Percentiles rank a stretch among this genome's conserved stretches.
Conservation (phyloP, 306 rosid species). For the cucumber (Cucumis sativus) region Cucumber_9930_V3 NC_026659.2:28382001-28382500, state of each 20-base stretch:
- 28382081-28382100: constrained; percentile 91
- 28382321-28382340: neutral
- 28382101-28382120: neutral
- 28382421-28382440: constrained; percentile 85
- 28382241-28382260: neutral
- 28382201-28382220: neutral
- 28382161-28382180: neutral
- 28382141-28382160: neutral
- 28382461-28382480: constrained; percentile 83
- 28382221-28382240: neutral
- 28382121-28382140: neutral
- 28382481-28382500: constrained; percentile 95
- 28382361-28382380: neutral
- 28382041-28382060: constrained; percentile 86
- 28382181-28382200: neutral
- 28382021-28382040: constrained; percentile 91
- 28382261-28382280: neutral
- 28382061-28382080: constrained; percentile 88
- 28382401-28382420: constrained; percentile 99
- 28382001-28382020: constrained; percentile 63
- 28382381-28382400: constrained; percentile 7
- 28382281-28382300: neutral
- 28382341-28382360: neutral
- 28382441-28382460: constrained; percentile 81
- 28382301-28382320: neutral